These are phyloP conservation scores for Xylaria telfairii DNA, from an alignment of 495 filamentous ascomycete species.

Conservation along the genomic window DNA sequence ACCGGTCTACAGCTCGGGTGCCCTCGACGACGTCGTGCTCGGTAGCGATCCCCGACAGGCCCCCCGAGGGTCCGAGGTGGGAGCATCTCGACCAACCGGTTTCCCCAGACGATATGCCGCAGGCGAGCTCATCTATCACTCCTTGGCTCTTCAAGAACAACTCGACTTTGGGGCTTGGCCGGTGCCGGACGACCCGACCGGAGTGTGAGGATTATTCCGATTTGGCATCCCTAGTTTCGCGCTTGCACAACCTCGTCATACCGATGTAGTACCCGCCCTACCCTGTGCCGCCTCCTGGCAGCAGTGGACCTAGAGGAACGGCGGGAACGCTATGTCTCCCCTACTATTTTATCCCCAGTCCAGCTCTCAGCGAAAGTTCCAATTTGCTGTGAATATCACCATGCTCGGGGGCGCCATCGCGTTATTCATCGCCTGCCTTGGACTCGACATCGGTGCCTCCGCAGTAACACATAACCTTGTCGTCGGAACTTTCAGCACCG, in stretches of 20 bases:
- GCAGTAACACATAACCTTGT: constrained; percentile 33
- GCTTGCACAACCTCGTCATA: not conserved
- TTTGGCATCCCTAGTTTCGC: not conserved
- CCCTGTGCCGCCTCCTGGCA: not conserved
- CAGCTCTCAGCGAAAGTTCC: not conserved
- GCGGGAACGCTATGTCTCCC: not conserved
- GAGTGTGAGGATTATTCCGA: not conserved
- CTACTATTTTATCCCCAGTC: not conserved
- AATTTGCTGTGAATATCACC: not conserved
- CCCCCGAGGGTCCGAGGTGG: not conserved
- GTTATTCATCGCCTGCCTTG: not conserved
- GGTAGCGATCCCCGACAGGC: not conserved
- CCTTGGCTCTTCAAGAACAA: not conserved
- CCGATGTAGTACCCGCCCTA: constrained; percentile 1
- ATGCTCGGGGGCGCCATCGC: not conserved
- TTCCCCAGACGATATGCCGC: not conserved
- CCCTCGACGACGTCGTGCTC: not conserved
- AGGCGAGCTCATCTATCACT: not conserved
- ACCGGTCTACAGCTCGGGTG: not conserved
- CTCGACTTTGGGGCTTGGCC: not conserved
- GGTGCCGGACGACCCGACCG: not conserved
- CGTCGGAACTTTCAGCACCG: constrained; percentile 37
- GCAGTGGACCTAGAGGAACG: not conserved
- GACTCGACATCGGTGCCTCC: constrained; percentile 14
- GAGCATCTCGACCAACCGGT: constrained; percentile 1